phyloP scores from a whole-genome alignment of 805 yeast species.

The Starmerella khaoyaiensis region DNA sequence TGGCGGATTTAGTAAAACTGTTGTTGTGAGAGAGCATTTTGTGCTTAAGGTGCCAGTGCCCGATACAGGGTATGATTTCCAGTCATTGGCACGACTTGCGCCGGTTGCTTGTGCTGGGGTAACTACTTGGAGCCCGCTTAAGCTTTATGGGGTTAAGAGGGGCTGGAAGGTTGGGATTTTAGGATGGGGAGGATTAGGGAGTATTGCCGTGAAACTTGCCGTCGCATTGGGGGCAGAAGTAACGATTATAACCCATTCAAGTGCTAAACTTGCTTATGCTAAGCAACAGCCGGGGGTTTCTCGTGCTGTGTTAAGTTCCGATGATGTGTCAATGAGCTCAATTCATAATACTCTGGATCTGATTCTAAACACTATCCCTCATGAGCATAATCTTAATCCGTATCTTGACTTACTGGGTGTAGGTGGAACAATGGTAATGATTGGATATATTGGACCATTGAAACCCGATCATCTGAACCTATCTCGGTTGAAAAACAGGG shows the following conservation, averaged over 20 bases:
- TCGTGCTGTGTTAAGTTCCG: slow-evolving; percentile 32
- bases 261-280: slow-evolving; percentile 34
- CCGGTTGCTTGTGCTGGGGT: slow-evolving; percentile 70
- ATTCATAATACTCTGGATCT: slow-evolving; percentile 35
- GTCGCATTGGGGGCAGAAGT: slow-evolving; percentile 53
- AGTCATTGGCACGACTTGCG: slow-evolving; percentile 36
- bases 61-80: too few species aligned
- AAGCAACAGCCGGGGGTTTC: slow-evolving; percentile 45
- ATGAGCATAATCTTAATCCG: slow-evolving; percentile 36
- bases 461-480: too few species aligned
- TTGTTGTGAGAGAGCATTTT: slow-evolving; percentile 43
- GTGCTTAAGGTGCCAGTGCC: slow-evolving; percentile 53
- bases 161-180: slow-evolving; percentile 45
- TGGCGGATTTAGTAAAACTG: slow-evolving; percentile 31
- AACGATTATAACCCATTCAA: slow-evolving; percentile 36
- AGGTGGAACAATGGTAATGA: slow-evolving; percentile 47
- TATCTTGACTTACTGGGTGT: slow-evolving; percentile 43
- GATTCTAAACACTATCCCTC: slow-evolving; percentile 41
- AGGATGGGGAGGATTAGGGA: slow-evolving; percentile 59
- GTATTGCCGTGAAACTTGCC: slow-evolving; percentile 46
- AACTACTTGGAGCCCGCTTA: slow-evolving; percentile 56
- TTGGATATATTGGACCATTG: slow-evolving; percentile 43
- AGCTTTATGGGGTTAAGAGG: slow-evolving; percentile 35
- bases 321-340: slow-evolving; percentile 28
- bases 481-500: neutral